Evolutionary conservation across 1,139 yeast genomes (phyloP).

Genomic region (Meyerozyma athensensis): DNA sequence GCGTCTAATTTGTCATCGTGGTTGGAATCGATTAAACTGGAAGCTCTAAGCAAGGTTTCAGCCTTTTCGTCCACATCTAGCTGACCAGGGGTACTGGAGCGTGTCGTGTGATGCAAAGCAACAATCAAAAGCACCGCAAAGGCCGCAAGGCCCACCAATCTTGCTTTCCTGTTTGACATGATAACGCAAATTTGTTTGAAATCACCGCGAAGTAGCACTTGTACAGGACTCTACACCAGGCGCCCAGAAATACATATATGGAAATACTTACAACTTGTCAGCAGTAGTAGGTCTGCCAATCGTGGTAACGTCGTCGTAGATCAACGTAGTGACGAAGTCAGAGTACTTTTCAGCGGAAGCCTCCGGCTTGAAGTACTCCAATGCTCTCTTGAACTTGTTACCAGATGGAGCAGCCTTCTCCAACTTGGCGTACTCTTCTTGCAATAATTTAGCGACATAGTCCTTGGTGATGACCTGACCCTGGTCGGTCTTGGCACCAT

Average conservation of each 20-base stretch:
- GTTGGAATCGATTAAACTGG: slow-evolving; percentile 25
- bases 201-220: too few species aligned
- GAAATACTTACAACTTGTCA: slow-evolving; percentile 34
- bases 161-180: not conserved
- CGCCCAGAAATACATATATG: not conserved
- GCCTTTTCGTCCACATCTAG: not conserved
- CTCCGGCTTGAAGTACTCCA: slow-evolving; percentile 61
- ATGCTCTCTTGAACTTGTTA: slow-evolving; percentile 59
- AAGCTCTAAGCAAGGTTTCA: slow-evolving; percentile 6
- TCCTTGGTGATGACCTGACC: slow-evolving; percentile 56
- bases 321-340: slow-evolving; percentile 64
- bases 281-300: slow-evolving; percentile 43
- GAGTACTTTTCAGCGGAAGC: slow-evolving; percentile 63
- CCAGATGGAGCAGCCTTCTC: slow-evolving; percentile 44
- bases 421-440: slow-evolving; percentile 60
- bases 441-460: slow-evolving; percentile 50
- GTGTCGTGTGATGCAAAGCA: not conserved
- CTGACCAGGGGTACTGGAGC: not conserved
- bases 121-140: slow-evolving; percentile 1
- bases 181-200: not conserved
- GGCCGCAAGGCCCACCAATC: not conserved
- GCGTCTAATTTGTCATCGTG: slow-evolving; percentile 36
- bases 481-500: slow-evolving; percentile 58
- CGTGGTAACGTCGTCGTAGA: slow-evolving; percentile 42
- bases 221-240: too few species aligned